phyloP scores from a whole-genome alignment of 1,139 yeast species.

The Groenewaldozyma auringiensis region DNA sequence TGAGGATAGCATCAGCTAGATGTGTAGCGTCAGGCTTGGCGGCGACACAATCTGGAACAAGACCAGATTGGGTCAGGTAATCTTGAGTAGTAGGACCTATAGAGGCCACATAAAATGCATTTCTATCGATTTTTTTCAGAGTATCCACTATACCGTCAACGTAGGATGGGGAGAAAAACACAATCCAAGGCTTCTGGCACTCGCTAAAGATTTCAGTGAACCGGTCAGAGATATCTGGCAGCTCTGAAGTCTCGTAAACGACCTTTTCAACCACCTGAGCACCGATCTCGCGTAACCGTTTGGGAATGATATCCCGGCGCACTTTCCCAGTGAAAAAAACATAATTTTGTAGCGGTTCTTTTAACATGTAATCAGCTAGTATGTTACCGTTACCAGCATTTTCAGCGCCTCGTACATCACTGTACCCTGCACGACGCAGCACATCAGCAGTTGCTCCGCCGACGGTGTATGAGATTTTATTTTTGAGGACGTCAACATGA shows the following conservation, averaged over 20 bases:
- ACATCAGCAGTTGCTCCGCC: slow-evolving; percentile 81
- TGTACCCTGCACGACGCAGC: slow-evolving; percentile 56
- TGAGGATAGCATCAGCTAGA: slow-evolving; percentile 38
- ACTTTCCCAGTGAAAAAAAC: slow-evolving; percentile 82
- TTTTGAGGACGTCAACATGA: slow-evolving; percentile 12
- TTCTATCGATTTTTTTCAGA: slow-evolving; percentile 17
- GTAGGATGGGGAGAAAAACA: slow-evolving; percentile 90
- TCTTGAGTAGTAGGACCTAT: slow-evolving; percentile 91
- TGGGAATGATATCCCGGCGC: slow-evolving; percentile 75
- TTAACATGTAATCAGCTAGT: slow-evolving; percentile 56
- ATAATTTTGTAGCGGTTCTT: slow-evolving; percentile 36
- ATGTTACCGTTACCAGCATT: slow-evolving; percentile 76
- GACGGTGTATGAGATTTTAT: slow-evolving; percentile 68
- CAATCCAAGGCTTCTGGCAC: slow-evolving; percentile 32
- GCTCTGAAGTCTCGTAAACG: slow-evolving; percentile 58
- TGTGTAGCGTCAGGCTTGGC: slow-evolving; percentile 63
- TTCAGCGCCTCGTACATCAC: slow-evolving; percentile 59
- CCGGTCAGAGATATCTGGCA: slow-evolving; percentile 39
- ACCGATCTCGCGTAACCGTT: slow-evolving; percentile 41
- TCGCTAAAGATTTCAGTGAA: slow-evolving; percentile 12
- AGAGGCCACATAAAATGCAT: slow-evolving; percentile 51
- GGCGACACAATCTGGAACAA: slow-evolving; percentile 59
- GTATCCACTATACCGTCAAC: slow-evolving; percentile 50
- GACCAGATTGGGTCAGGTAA: slow-evolving; percentile 45
- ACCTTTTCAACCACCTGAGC: slow-evolving; percentile 53